These are phyloP conservation scores for Fraxinus pennsylvanica DNA, from an alignment of 257 asterid species.

Conservation along the genomic window DNA sequence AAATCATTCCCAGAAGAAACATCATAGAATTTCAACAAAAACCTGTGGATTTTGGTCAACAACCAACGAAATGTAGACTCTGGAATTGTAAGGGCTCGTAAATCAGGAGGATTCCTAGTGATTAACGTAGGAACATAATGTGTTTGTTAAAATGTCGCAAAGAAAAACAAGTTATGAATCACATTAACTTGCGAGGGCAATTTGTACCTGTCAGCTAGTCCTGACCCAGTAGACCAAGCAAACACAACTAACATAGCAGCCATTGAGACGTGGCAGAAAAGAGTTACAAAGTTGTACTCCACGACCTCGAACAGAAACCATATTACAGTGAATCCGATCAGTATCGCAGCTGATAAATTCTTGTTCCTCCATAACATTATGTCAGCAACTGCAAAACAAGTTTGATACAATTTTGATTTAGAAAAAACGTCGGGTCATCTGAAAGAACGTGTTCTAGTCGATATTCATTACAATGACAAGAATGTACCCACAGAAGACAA, in stretches of 20 bases:
- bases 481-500: too few species aligned
- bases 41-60: constrained; percentile 47
- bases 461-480: background rate
- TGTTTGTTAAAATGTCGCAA: background rate
- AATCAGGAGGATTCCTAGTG: constrained; percentile 66
- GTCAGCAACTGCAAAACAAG: constrained; percentile 59
- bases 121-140: background rate
- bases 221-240: constrained; percentile 71
- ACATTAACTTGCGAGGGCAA: background rate
- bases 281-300: constrained; percentile 68
- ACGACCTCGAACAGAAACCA: constrained; percentile 81
- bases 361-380: constrained; percentile 68
- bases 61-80: constrained; percentile 71
- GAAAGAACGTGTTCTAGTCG: background rate
- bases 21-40: constrained; percentile 45
- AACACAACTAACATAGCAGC: constrained; percentile 50
- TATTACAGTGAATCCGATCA: constrained; percentile 52
- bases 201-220: constrained; percentile 50
- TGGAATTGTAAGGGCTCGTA: constrained; percentile 46
- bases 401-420: background rate
- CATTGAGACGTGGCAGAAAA: constrained; percentile 55
- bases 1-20: constrained; percentile 78
- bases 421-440: background rate
- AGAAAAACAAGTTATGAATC: background rate
- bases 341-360: constrained; percentile 63